Evolutionary conservation across 495 filamentous ascomycete genomes (phyloP).

Genomic region (Xylaria curta): DNA sequence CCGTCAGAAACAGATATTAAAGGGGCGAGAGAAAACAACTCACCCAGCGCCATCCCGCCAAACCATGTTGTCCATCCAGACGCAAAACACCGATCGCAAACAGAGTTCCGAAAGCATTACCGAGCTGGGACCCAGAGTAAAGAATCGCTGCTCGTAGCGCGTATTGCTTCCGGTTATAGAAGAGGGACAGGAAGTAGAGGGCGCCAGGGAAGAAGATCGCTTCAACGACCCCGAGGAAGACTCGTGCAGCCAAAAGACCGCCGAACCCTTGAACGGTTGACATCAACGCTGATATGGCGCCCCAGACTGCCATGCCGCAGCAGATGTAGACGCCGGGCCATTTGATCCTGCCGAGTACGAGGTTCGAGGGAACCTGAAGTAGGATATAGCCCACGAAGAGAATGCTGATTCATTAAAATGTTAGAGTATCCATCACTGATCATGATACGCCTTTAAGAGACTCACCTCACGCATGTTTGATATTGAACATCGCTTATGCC

Average conservation of each 20-base stretch:
- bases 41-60: constrained; percentile 57
- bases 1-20: too few relatives aligned
- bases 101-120: constrained; percentile 59
- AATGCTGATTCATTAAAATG: constrained; percentile 36
- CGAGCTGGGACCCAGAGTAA: constrained; percentile 57
- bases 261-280: constrained; percentile 60
- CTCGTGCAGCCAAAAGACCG: constrained; percentile 57
- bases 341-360: constrained; percentile 32
- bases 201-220: constrained; percentile 65
- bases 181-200: constrained; percentile 67
- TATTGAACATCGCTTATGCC: constrained; percentile 25
- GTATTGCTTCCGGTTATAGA: constrained; percentile 63
- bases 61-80: constrained; percentile 50
- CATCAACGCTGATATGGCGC: constrained; percentile 58
- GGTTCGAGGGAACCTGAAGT: constrained; percentile 33
- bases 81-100: constrained; percentile 55
- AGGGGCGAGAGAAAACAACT: constrained; percentile 26
- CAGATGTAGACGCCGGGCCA: constrained; percentile 30
- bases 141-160: constrained; percentile 58
- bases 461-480: too few relatives aligned
- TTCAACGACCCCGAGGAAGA: constrained; percentile 64
- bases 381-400: constrained; percentile 58
- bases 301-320: constrained; percentile 37
- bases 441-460: too few relatives aligned
- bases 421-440: too few relatives aligned